These are phyloP conservation scores for Chaetomium strumarium DNA, from an alignment of 2,329 filamentous ascomycete genomes.

Conservation along the genomic window DNA sequence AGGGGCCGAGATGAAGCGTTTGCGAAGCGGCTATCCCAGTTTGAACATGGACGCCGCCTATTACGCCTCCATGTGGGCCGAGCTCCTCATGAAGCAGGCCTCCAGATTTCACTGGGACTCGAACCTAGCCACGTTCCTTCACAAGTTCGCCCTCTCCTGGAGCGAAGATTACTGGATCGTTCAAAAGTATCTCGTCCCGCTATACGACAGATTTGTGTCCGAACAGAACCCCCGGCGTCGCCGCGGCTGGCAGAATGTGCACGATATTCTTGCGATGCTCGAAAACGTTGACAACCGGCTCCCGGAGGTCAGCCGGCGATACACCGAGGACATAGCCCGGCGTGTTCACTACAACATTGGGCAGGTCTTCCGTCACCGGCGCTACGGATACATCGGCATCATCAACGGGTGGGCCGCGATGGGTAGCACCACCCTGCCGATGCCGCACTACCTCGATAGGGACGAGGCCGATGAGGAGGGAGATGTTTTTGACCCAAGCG, in stretches of 20 bases:
- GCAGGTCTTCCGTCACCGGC: slow-evolving; percentile 75
- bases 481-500: slow-evolving; percentile 31
- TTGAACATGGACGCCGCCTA: slow-evolving; percentile 53
- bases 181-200: slow-evolving; percentile 59
- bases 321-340: slow-evolving; percentile 31
- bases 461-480: slow-evolving; percentile 44
- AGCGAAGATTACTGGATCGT: slow-evolving; percentile 68
- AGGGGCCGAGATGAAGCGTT: slow-evolving; percentile 33
- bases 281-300: slow-evolving; percentile 39
- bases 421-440: slow-evolving; percentile 25
- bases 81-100: slow-evolving; percentile 48
- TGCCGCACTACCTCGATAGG: slow-evolving; percentile 25
- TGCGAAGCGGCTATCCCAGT: slow-evolving; percentile 47
- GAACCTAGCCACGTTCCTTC: slow-evolving; percentile 58
- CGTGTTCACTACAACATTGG: slow-evolving; percentile 64
- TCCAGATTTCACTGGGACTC: slow-evolving; percentile 50
- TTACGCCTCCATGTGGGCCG: slow-evolving; percentile 71
- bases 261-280: slow-evolving; percentile 36
- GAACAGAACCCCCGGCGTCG: slow-evolving; percentile 27
- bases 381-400: slow-evolving; percentile 73
- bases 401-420: slow-evolving; percentile 78
- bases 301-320: slow-evolving; percentile 31
- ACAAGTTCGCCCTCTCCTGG: slow-evolving; percentile 58
- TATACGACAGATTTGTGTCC: slow-evolving; percentile 45
- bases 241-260: slow-evolving; percentile 32